Percentiles rank a stretch among this genome's conserved stretches.
These are phyloP conservation scores for Talaromyces sp. DNA, from an alignment of 2,329 filamentous ascomycete genomes.

Conservation along the genomic window DNA sequence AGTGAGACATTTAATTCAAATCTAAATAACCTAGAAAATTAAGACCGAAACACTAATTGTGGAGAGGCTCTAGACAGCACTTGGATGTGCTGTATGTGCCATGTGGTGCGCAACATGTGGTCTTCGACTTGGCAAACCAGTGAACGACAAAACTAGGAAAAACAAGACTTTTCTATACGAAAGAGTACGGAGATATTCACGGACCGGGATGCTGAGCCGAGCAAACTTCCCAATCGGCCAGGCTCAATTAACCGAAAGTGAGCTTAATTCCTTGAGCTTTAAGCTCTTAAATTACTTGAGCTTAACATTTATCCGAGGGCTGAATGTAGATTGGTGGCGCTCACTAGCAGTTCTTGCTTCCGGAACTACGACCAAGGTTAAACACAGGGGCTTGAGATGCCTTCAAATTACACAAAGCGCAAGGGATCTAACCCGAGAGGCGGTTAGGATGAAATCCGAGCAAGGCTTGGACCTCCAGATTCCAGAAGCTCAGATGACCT, in stretches of 20 bases:
- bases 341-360: background rate
- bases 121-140: background rate
- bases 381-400: background rate
- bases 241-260: background rate
- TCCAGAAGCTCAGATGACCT: background rate
- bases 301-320: conserved; percentile 1
- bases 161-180: background rate
- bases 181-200: background rate
- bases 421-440: background rate
- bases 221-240: background rate
- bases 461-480: background rate
- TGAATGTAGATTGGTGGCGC: background rate
- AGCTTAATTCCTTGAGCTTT: background rate
- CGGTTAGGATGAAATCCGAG: background rate
- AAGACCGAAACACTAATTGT: background rate
- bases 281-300: background rate
- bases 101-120: background rate
- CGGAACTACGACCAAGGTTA: background rate
- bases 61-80: background rate
- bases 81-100: background rate
- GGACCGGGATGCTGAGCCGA: background rate
- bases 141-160: background rate
- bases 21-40: background rate
- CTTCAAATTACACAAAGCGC: no score
- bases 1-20: background rate